Percentiles rank a stretch among this genome's conserved stretches.
phyloP scores from a whole-genome alignment of 1,284 basidiomycete species.

The Inonotus obliquus region DNA sequence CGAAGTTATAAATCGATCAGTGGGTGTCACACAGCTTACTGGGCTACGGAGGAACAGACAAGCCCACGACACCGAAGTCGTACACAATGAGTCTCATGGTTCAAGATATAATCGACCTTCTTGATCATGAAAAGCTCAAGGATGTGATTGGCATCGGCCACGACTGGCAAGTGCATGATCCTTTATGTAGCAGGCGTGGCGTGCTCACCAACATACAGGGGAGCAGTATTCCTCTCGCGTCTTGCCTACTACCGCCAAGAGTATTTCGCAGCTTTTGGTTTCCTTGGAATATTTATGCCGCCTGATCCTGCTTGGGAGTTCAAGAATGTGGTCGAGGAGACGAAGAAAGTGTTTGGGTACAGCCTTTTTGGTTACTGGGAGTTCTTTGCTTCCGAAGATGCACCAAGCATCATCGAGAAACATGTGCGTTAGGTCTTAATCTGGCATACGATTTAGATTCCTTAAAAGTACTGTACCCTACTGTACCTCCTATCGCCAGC shows the following conservation, averaged over 20 bases:
- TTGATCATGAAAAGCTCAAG: conserved; percentile 27
- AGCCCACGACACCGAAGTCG: conserved; percentile 15
- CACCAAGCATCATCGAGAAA: conserved; percentile 27
- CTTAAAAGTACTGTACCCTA: too few relatives aligned
- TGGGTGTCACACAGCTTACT: conserved; percentile 21
- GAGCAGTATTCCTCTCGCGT: conserved; percentile 17
- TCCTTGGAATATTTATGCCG: conserved; percentile 21
- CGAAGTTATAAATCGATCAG: too few relatives aligned
- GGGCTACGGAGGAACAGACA: conserved; percentile 26
- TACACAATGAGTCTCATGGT: conserved; percentile 18
- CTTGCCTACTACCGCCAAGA: conserved; percentile 17
- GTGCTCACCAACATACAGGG: conserved; percentile 21
- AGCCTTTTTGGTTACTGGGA: conserved; percentile 32
- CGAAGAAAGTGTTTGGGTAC: conserved; percentile 20
- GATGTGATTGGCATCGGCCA: conserved; percentile 41
- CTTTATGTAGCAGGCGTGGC: conserved; percentile 31
- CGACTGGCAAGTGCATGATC: conserved; percentile 40
- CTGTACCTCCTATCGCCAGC: conserved; percentile 15
- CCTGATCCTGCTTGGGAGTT: conserved; percentile 14
- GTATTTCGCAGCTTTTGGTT: conserved; percentile 22
- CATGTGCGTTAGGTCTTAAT: conserved; percentile 23
- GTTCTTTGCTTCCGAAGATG: conserved; percentile 30
- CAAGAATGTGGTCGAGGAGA: background rate
- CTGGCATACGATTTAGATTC: background rate
- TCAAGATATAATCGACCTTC: conserved; percentile 25